phyloP scores from a whole-genome alignment of 768 basidiomycete species.

The Myochromella boudieri region DNA sequence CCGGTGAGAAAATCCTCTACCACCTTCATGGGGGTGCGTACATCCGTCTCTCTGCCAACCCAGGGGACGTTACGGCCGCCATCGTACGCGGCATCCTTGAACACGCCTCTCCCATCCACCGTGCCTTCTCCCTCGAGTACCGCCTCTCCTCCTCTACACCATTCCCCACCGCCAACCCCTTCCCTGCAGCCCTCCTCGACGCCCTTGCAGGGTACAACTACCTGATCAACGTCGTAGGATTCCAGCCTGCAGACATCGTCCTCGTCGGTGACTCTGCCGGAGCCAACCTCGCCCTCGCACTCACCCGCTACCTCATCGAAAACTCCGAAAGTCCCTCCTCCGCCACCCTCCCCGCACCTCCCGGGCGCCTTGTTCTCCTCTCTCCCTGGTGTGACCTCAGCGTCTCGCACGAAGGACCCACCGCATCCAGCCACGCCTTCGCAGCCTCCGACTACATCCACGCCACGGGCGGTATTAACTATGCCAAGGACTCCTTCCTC shows the following conservation, averaged over 20 bases:
- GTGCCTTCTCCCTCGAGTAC: conserved; percentile 69
- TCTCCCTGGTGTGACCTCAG: conserved; percentile 60
- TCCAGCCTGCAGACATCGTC: conserved; percentile 60
- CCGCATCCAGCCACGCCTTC: conserved; percentile 36
- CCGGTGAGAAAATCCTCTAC: conserved; percentile 59
- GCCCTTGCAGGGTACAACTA: conserved; percentile 73
- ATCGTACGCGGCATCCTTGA: conserved; percentile 49
- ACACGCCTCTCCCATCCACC: conserved; percentile 40
- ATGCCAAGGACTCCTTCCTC: conserved; percentile 41
- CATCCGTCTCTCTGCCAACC: conserved; percentile 53
- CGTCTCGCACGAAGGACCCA: conserved; percentile 35
- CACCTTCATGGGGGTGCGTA: conserved; percentile 68
- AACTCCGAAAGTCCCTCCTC: conserved; percentile 18
- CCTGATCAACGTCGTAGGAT: conserved; percentile 56
- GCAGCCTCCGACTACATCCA: conserved; percentile 37
- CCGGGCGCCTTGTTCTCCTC: conserved; percentile 49
- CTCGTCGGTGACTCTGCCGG: conserved; percentile 78
- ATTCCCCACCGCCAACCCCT: conserved; percentile 48
- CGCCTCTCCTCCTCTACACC: conserved; percentile 54
- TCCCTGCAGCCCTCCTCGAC: conserved; percentile 77
- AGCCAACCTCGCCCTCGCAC: conserved; percentile 66
- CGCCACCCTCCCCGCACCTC: conserved; percentile 36
- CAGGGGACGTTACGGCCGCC: conserved; percentile 43
- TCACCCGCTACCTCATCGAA: conserved; percentile 61
- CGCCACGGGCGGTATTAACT: conserved; percentile 15